phyloP scores from a whole-genome alignment of 345 rosid species.

The Murraya koenigii region DNA sequence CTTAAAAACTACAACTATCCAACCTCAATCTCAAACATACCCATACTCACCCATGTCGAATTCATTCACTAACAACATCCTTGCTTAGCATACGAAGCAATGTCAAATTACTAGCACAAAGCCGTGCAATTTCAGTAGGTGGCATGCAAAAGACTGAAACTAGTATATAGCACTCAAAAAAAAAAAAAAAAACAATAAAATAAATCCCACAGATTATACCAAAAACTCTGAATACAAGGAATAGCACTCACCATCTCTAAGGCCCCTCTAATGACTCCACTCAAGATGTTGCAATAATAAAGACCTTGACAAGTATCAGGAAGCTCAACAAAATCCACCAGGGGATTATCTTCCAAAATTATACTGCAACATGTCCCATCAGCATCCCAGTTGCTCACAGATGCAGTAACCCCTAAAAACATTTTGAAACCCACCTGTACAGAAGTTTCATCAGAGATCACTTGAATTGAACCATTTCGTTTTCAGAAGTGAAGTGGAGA shows the following conservation, averaged over 20 bases:
- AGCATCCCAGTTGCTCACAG: constrained; percentile 79
- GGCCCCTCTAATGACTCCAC: constrained; percentile 91
- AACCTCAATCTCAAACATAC: no score
- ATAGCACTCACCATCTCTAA: constrained; percentile 71
- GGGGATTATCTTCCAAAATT: constrained; percentile 85
- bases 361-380: constrained; percentile 87
- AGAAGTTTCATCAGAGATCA: constrained; percentile 8
- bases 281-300: constrained; percentile 79
- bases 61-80: neutral
- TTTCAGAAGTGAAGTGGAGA: neutral
- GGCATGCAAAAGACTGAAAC: neutral
- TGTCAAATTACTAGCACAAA: neutral
- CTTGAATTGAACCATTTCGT: neutral
- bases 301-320: constrained; percentile 96
- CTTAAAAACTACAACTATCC: no score
- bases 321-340: constrained; percentile 92
- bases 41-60: neutral
- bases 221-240: neutral
- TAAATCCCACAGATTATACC: no score
- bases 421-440: constrained; percentile 88
- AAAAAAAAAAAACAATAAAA: neutral
- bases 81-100: neutral
- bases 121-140: neutral
- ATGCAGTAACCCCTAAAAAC: constrained; percentile 88
- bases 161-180: neutral